These are phyloP conservation scores for Keithomyces neogunnii DNA, from an alignment of 2,329 filamentous ascomycete species.

Conservation along the genomic window DNA sequence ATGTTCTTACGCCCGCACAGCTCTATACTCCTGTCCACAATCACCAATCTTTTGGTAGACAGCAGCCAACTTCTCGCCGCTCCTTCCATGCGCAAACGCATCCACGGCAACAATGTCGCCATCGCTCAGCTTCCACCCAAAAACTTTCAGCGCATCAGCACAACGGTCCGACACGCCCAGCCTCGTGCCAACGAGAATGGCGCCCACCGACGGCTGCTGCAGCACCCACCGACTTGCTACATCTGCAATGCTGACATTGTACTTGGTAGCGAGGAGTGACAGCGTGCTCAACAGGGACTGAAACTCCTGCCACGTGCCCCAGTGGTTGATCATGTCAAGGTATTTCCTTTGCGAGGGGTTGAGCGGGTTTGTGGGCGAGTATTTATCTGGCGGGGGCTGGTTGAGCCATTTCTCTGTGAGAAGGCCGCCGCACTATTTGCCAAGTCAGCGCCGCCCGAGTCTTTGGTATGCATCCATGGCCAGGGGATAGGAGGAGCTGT, in stretches of 20 bases:
- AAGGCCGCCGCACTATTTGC: conserved; percentile 22
- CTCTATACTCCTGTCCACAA: conserved; percentile 16
- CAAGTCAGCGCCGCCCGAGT: not conserved
- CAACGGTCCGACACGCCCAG: conserved; percentile 16
- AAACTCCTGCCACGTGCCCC: conserved; percentile 39
- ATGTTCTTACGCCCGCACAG: conserved; percentile 1
- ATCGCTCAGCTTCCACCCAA: conserved; percentile 12
- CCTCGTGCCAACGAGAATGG: conserved; percentile 38
- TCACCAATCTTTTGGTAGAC: conserved; percentile 23
- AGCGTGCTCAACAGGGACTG: conserved; percentile 32
- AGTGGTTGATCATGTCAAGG: conserved; percentile 22
- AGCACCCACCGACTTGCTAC: conserved; percentile 41
- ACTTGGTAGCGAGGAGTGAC: conserved; percentile 26
- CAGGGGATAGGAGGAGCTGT: no score
- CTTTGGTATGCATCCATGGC: no score
- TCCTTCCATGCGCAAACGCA: conserved; percentile 10
- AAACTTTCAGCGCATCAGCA: conserved; percentile 13
- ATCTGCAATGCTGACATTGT: conserved; percentile 31
- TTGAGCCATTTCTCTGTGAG: conserved; percentile 24
- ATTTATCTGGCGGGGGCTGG: conserved; percentile 21
- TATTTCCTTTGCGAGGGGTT: conserved; percentile 27
- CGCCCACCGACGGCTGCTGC: conserved; percentile 37
- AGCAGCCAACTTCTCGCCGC: conserved; percentile 12
- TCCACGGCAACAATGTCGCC: conserved; percentile 17
- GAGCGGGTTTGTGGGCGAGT: conserved; percentile 17